These are phyloP conservation scores for Salix udensis DNA, from an alignment of 345 rosid genomes.

Conservation along the genomic window DNA sequence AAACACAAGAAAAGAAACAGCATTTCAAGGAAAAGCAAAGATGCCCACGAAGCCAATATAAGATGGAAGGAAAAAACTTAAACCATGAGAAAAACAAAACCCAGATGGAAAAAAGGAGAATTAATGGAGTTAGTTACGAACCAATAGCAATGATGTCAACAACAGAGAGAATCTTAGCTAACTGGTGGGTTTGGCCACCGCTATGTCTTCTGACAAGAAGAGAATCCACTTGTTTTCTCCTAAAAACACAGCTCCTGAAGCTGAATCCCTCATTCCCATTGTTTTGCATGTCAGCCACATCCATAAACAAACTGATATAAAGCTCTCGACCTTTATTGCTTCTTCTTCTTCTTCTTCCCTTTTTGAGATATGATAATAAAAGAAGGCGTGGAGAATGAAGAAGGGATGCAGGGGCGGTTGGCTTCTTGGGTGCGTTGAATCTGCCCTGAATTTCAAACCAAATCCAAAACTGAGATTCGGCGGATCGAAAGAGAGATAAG, in stretches of 20 bases:
- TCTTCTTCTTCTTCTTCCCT: neutral
- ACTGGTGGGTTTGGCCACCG: slow-evolving; percentile 23
- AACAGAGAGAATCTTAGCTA: slow-evolving; percentile 61
- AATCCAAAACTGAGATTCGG: too few species aligned
- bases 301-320: slow-evolving; percentile 31
- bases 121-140: slow-evolving; percentile 7
- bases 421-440: too few species aligned
- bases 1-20: too few species aligned
- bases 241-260: slow-evolving; percentile 52
- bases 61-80: neutral
- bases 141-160: slow-evolving; percentile 77
- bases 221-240: slow-evolving; percentile 84
- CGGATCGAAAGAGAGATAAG: neutral
- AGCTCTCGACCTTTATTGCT: neutral
- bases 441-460: too few species aligned
- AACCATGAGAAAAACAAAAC: neutral
- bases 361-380: too few species aligned
- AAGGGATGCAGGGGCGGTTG: neutral
- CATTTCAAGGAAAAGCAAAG: too few species aligned
- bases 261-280: slow-evolving; percentile 26
- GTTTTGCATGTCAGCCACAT: slow-evolving; percentile 45
- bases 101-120: neutral
- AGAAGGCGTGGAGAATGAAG: neutral
- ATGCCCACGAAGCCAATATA: too few species aligned
- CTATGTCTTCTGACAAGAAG: slow-evolving; percentile 28